Conservation (phyloP, 257 asterid species). For the Cinchona pubescens region DNA sequence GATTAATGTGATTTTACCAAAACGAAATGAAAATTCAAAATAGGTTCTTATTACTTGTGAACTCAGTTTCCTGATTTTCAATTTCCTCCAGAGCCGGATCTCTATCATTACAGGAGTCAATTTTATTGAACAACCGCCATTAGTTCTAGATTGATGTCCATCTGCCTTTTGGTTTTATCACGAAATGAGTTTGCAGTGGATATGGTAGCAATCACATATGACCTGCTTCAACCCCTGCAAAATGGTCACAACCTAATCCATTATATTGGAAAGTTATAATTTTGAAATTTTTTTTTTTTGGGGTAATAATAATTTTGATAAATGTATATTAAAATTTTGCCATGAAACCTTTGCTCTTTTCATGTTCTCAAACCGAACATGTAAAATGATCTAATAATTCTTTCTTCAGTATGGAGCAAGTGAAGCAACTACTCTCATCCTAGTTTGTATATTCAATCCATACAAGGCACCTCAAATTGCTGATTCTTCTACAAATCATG, state of each 20-base stretch:
- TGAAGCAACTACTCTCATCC: conserved; percentile 29
- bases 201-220: neutral
- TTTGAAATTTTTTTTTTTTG: too few relatives aligned
- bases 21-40: neutral
- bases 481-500: neutral
- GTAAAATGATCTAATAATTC: too few relatives aligned
- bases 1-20: neutral
- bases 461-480: conserved; percentile 1
- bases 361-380: neutral
- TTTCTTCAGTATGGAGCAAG: conserved; percentile 38
- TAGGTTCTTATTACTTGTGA: neutral
- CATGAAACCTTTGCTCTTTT: neutral
- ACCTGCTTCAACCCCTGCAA: conserved; percentile 5
- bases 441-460: conserved; percentile 4
- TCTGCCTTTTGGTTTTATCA: neutral
- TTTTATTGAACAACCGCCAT: neutral
- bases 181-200: neutral
- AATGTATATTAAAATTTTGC: neutral
- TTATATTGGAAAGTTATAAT: neutral
- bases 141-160: neutral
- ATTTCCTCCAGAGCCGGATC: neutral
- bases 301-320: too few relatives aligned
- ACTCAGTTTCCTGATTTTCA: neutral
- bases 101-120: neutral
- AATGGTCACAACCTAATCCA: conserved; percentile 6